Conservation (phyloP, 164 flowering plant genomes). For the Kingdonia uniflora region DNA sequence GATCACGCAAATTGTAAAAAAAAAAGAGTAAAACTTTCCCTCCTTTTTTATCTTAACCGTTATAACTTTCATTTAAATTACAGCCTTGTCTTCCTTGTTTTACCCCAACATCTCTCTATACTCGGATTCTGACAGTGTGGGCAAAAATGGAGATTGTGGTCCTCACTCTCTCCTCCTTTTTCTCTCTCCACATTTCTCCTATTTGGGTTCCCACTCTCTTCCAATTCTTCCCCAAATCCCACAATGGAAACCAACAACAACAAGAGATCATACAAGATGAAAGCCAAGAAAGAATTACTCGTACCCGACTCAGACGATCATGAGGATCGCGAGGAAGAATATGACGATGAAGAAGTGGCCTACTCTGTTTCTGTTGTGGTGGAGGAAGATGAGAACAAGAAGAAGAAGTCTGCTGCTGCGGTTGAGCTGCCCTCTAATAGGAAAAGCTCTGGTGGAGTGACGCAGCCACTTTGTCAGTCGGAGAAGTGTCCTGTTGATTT, state of each 20-base stretch:
- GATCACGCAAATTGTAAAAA: too few species aligned
- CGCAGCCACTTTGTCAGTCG: conserved; percentile 45
- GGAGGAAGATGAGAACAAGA: too few species aligned
- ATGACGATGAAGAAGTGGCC: conserved; percentile 25
- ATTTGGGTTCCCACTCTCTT: neutral
- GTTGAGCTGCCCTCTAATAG: neutral
- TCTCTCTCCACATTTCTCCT: conserved; percentile 8
- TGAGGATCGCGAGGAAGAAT: conserved; percentile 35
- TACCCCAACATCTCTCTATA: neutral
- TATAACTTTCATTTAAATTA: too few species aligned
- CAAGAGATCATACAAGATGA: conserved; percentile 22
- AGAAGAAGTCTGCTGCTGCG: too few species aligned
- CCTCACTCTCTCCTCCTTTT: conserved; percentile 21
- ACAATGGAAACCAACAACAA: conserved; percentile 19
- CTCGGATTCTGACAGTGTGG: conserved; percentile 7
- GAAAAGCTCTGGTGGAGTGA: conserved; percentile 9
- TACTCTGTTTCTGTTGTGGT: too few species aligned
- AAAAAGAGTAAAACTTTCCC: too few species aligned
- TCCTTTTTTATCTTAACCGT: neutral
- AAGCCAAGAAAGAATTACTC: conserved; percentile 21
- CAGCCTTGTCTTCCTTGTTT: neutral
- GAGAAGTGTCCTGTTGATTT: conserved; percentile 58
- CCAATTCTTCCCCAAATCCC: neutral
- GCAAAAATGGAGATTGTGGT: conserved; percentile 31
- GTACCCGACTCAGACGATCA: conserved; percentile 17